Conservation (phyloP, 2,329 filamentous ascomycete genomes). For the Coniochaeta sp. region DNA sequence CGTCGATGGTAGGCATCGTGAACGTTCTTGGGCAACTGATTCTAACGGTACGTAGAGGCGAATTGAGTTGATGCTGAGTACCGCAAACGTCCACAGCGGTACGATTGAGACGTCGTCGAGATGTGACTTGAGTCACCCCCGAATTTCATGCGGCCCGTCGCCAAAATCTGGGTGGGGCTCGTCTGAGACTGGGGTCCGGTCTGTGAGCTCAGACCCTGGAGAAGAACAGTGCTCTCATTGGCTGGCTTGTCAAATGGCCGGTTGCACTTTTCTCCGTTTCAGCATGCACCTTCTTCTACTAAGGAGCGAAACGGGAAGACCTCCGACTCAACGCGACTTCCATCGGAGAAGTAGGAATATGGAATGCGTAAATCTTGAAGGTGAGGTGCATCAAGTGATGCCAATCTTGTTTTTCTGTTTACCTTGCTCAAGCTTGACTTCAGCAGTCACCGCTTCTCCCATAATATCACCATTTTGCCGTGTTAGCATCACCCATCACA, state of each 20-base stretch:
- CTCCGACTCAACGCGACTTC: neutral
- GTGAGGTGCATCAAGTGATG: neutral
- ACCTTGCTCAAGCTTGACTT: too few species aligned
- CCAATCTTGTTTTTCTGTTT: too few species aligned
- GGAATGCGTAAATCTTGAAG: neutral
- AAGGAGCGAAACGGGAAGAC: neutral
- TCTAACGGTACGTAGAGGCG: neutral
- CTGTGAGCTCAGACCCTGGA: neutral
- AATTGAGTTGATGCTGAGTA: constrained; percentile 9
- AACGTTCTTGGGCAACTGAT: neutral
- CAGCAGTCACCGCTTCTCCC: neutral
- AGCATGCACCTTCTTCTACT: neutral
- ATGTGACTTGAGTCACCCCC: neutral
- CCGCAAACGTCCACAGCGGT: constrained; percentile 2
- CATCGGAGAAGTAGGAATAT: neutral
- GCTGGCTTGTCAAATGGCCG: neutral
- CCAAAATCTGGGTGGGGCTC: neutral
- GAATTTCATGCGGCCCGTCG: constrained; percentile 1
- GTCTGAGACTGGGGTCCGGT: neutral
- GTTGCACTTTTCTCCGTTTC: neutral
- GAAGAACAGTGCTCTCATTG: neutral
- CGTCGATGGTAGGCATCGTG: constrained; percentile 76
- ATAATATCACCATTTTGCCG: neutral
- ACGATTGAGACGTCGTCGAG: neutral
- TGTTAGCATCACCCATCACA: neutral